A percentile compares a stretch with the other conserved stretches of the same genome.
phyloP scores from a whole-genome alignment of 2,329 filamentous ascomycete species.

The Aspergillus unguis region DNA sequence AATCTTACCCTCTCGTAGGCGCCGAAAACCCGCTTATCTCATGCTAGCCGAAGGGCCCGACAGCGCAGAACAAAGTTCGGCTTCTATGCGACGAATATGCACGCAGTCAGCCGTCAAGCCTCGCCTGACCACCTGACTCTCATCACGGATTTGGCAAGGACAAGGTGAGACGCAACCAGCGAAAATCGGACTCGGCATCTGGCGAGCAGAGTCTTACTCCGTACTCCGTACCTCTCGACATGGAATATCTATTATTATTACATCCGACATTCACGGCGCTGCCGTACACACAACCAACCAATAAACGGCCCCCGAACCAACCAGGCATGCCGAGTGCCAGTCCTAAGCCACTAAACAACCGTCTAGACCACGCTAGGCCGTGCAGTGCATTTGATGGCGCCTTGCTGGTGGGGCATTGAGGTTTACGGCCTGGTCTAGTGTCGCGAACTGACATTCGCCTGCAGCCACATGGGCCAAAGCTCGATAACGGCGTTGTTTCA shows the following conservation, averaged over 20 bases:
- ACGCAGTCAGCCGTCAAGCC: not conserved
- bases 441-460: slow-evolving; percentile 12
- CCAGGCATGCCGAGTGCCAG: slow-evolving; percentile 1
- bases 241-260: slow-evolving; percentile 3
- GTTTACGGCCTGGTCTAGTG: slow-evolving; percentile 13
- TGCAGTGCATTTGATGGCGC: slow-evolving; percentile 9
- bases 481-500: slow-evolving; percentile 7
- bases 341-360: slow-evolving; percentile 3
- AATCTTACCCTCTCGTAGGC: no score
- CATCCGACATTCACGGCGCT: not conserved
- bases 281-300: not conserved
- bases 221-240: not conserved
- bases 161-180: not conserved
- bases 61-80: slow-evolving; percentile 5
- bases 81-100: slow-evolving; percentile 11
- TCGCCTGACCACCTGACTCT: slow-evolving; percentile 5
- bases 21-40: no score
- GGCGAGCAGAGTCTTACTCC: not conserved
- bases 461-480: slow-evolving; percentile 13
- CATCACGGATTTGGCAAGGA: not conserved
- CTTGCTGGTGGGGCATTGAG: slow-evolving; percentile 9
- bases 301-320: not conserved
- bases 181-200: slow-evolving; percentile 6
- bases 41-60: no score
- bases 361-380: slow-evolving; percentile 14